Evolutionary conservation across 805 yeast genomes (phyloP).

Genomic region (Metschnikowia proteae): DNA sequence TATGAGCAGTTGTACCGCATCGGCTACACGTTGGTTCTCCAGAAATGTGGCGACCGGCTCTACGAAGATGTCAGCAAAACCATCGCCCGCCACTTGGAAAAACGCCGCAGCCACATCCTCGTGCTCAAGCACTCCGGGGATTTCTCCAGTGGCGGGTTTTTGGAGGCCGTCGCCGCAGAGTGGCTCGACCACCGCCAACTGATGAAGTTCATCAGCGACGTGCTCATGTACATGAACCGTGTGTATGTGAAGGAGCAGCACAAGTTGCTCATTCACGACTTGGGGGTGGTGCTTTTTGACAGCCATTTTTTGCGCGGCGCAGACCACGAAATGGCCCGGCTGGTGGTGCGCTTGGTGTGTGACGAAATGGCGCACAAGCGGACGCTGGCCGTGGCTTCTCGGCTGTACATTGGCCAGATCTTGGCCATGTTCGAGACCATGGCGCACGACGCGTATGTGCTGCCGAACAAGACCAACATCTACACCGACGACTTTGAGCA

Average conservation of each 20-base stretch:
- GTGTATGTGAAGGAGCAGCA: constrained; percentile 73
- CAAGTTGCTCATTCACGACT: constrained; percentile 63
- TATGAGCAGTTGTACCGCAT: constrained; percentile 80
- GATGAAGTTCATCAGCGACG: constrained; percentile 78
- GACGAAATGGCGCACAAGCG: constrained; percentile 44
- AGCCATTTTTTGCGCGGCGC: constrained; percentile 53
- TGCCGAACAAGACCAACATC: constrained; percentile 40
- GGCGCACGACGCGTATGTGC: constrained; percentile 35
- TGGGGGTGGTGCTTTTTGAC: constrained; percentile 66
- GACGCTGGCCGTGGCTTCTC: constrained; percentile 32
- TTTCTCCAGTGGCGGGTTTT: constrained; percentile 28
- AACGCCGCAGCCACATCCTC: constrained; percentile 19
- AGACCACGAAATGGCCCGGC: constrained; percentile 47
- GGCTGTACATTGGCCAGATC: constrained; percentile 55
- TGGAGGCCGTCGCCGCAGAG: constrained; percentile 36
- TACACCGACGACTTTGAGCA: constrained; percentile 69
- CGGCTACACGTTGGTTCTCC: constrained; percentile 70
- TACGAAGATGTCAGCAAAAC: constrained; percentile 57
- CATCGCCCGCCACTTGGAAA: constrained; percentile 45
- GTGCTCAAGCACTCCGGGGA: constrained; percentile 13
- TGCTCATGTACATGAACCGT: constrained; percentile 80
- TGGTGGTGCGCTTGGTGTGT: constrained; percentile 47
- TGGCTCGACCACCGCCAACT: constrained; percentile 74
- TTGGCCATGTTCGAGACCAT: constrained; percentile 71
- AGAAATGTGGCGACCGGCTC: constrained; percentile 61